phyloP scores from a whole-genome alignment of 768 basidiomycete species.

The Leccinum uliginosum region DNA sequence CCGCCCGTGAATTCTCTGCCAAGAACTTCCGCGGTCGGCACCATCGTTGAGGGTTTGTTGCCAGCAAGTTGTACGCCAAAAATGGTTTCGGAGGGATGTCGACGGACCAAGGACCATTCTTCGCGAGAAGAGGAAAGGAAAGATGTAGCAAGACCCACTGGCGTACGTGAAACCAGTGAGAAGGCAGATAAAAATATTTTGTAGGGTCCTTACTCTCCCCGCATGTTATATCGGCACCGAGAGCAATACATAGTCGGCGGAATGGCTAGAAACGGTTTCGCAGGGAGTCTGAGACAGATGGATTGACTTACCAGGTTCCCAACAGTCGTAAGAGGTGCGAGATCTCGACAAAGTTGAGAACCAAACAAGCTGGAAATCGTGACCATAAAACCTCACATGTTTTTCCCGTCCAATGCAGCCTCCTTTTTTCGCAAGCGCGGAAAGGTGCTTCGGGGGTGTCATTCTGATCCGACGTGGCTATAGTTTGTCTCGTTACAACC shows the following conservation, averaged over 20 bases:
- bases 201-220: conserved; percentile 67
- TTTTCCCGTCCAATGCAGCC: conserved; percentile 81
- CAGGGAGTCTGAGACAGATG: neutral
- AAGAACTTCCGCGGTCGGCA: conserved; percentile 78
- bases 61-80: conserved; percentile 96
- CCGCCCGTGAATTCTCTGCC: conserved; percentile 58
- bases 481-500: conserved; percentile 33
- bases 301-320: conserved; percentile 71
- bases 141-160: conserved; percentile 91
- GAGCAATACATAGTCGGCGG: conserved; percentile 78
- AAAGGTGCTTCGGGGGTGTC: conserved; percentile 69
- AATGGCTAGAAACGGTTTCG: conserved; percentile 60
- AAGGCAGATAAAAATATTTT: neutral
- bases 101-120: conserved; percentile 90
- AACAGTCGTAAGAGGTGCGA: conserved; percentile 88
- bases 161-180: neutral
- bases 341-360: conserved; percentile 37
- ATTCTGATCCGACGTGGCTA: conserved; percentile 31
- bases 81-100: conserved; percentile 79
- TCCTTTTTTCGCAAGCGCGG: conserved; percentile 79
- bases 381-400: conserved; percentile 53
- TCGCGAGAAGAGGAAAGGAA: conserved; percentile 85
- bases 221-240: conserved; percentile 92
- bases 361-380: conserved; percentile 16
- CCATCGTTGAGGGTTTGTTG: conserved; percentile 74